A percentile compares a stretch with the other conserved stretches of the same genome.
Conservation (phyloP, 108 stramenopile species). For the Nannochloropsis granulata region DNA sequence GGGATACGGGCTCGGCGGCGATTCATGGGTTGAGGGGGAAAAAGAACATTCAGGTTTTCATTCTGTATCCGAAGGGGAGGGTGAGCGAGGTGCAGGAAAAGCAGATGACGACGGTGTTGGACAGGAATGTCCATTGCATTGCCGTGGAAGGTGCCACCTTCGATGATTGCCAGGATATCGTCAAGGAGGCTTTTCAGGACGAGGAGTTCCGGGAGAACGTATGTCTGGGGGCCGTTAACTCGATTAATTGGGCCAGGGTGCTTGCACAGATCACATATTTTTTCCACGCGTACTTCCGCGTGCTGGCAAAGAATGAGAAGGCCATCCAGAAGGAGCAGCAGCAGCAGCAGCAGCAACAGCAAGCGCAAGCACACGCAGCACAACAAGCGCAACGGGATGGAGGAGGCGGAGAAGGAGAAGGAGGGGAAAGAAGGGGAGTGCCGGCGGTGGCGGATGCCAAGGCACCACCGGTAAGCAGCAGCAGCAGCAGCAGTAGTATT, state of each 20-base stretch:
- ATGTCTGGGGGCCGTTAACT: slow-evolving; percentile 81
- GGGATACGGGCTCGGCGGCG: slow-evolving; percentile 57
- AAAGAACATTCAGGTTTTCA: slow-evolving; percentile 86
- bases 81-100: slow-evolving; percentile 86
- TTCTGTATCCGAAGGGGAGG: slow-evolving; percentile 83
- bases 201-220: slow-evolving; percentile 58
- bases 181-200: slow-evolving; percentile 85
- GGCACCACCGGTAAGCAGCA: not conserved
- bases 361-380: not conserved
- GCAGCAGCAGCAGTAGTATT: not conserved
- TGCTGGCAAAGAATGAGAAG: slow-evolving; percentile 45
- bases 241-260: slow-evolving; percentile 94
- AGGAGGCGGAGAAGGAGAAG: not conserved
- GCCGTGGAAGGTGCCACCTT: slow-evolving; percentile 65
- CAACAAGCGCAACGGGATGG: not conserved
- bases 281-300: slow-evolving; percentile 73
- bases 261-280: slow-evolving; percentile 91
- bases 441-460: not conserved
- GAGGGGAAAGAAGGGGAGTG: not conserved
- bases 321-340: slow-evolving; percentile 32
- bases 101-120: slow-evolving; percentile 94
- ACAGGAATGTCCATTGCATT: slow-evolving; percentile 87
- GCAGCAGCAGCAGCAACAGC: slow-evolving; percentile 20
- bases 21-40: slow-evolving; percentile 92
- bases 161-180: slow-evolving; percentile 95